A percentile compares a stretch with the other conserved stretches of the same genome.
Conservation (phyloP, 768 basidiomycete genomes). For the Sistotremastrum niveocremeum region DNA sequence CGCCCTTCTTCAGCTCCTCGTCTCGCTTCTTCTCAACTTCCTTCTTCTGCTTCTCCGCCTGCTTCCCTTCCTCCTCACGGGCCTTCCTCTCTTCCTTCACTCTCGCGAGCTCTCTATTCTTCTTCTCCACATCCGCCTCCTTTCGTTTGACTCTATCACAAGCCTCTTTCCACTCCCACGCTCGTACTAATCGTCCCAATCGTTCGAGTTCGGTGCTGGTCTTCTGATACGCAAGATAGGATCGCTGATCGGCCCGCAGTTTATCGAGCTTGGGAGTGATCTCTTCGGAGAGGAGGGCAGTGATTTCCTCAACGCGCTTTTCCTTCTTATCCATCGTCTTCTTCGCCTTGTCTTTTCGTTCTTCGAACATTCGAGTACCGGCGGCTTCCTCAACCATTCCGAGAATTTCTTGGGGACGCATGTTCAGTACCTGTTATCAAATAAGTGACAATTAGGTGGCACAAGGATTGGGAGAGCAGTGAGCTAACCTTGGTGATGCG, state of each 20-base stretch:
- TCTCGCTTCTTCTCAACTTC: conserved; percentile 67
- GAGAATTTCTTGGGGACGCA: conserved; percentile 95
- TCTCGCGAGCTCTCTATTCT: conserved; percentile 33
- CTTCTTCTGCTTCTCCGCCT: conserved; percentile 52
- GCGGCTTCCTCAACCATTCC: conserved; percentile 99
- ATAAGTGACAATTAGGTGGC: not conserved
- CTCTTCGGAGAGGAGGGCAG: conserved; percentile 67
- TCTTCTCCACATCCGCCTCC: conserved; percentile 38
- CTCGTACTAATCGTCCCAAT: conserved; percentile 65
- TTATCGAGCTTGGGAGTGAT: conserved; percentile 91
- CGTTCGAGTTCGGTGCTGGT: conserved; percentile 77
- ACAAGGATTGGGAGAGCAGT: not conserved
- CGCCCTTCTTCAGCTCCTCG: conserved; percentile 83
- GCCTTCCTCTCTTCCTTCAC: conserved; percentile 36
- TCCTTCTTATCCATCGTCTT: conserved; percentile 97
- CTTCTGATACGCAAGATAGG: conserved; percentile 85
- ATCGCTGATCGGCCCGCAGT: conserved; percentile 77
- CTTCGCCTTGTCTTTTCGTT: conserved; percentile 90
- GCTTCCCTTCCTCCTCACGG: conserved; percentile 37
- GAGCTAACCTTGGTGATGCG: conserved; percentile 83
- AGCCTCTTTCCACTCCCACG: conserved; percentile 75
- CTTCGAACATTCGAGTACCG: conserved; percentile 98
- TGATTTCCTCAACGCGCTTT: conserved; percentile 86
- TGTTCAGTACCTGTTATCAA: conserved; percentile 64
- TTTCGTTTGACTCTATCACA: conserved; percentile 39